A percentile compares a stretch with the other conserved stretches of the same genome.
phyloP scores from a whole-genome alignment of 495 filamentous ascomycete species.

The Clavariopsis aquatica region DNA sequence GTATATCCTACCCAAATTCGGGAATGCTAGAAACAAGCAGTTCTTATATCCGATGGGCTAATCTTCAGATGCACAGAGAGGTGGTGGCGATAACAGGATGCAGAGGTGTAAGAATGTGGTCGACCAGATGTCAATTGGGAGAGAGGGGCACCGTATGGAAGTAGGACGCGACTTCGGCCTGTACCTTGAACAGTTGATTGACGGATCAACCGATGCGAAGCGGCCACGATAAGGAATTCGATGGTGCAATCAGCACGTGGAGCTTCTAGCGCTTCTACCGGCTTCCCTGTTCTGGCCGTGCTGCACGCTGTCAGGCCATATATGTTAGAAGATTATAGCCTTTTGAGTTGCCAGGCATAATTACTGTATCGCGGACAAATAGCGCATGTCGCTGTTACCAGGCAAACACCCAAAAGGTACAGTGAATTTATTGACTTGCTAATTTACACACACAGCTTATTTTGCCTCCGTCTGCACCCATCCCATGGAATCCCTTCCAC shows the following conservation, averaged over 20 bases:
- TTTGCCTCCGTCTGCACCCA: background rate
- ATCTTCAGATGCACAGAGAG: too few relatives aligned
- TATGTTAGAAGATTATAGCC: background rate
- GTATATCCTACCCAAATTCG: too few relatives aligned
- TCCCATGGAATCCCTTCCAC: background rate
- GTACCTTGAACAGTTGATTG: background rate
- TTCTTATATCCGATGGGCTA: too few relatives aligned
- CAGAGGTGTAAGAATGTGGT: too few relatives aligned
- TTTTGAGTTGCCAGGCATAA: background rate
- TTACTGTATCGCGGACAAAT: background rate
- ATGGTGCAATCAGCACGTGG: background rate
- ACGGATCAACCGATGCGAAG: background rate
- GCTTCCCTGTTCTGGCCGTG: background rate
- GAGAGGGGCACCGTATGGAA: too few relatives aligned
- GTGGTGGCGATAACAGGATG: too few relatives aligned
- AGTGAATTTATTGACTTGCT: background rate
- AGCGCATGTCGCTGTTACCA: background rate
- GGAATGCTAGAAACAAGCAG: too few relatives aligned
- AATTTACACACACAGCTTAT: background rate
- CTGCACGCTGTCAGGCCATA: background rate
- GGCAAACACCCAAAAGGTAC: too few relatives aligned
- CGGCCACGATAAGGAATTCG: background rate
- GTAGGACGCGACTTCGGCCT: too few relatives aligned
- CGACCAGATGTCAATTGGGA: too few relatives aligned
- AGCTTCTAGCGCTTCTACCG: background rate